Base-by-base conservation (phyloP, 306 rosid genomes). In the Castanea crenata region DNA sequence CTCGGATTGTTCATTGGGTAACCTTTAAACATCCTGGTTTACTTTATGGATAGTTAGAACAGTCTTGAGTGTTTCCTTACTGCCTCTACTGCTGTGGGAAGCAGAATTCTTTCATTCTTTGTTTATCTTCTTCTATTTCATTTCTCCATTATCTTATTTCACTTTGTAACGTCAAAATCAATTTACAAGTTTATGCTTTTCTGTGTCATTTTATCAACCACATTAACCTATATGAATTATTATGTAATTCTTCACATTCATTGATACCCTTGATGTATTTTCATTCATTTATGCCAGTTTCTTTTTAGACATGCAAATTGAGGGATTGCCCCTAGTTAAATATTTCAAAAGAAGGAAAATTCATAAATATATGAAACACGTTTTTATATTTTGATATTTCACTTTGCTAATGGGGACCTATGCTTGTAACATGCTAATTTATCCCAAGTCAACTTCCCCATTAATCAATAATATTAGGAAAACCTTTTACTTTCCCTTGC, bases 401-500 rank as follows among this genome's bases (percentile, higher is more conserved):
- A 74, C 23, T 74, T 13, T n/a, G 46, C 55, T 75, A 76, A 90
- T 84, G 87, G 89, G 69, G 19, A 83, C 88, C 55, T 67, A 57
- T 72, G 77, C 83, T 62, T 82, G 75, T 75, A 80, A 78, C 78
- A 68, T 74, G 19, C 78, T 71, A 65, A 29, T 55, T 62, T 62
- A 67, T 74, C 78, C 74, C 86, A 46, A 79, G 64, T 79, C 89
- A 78, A 69, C 71, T 71, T 80, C 70, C 76, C 71, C 85, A 69
- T 74, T 41, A 21, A 54, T 35, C 85, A 84, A 73, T 6, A 64
- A 62, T 56, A 64, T 25, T 23, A 41, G 78, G 63, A 81, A 78
- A 83, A 71, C 80, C 65, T 67, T 61, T 64, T 44, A 9, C 34
- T 71, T 69, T 74, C 73, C 54, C 2, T 71, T 34, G 25, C 8